Evolutionary conservation across 106 monocot genomes (phyloP).

Genomic region (Vanilla planifolia): DNA sequence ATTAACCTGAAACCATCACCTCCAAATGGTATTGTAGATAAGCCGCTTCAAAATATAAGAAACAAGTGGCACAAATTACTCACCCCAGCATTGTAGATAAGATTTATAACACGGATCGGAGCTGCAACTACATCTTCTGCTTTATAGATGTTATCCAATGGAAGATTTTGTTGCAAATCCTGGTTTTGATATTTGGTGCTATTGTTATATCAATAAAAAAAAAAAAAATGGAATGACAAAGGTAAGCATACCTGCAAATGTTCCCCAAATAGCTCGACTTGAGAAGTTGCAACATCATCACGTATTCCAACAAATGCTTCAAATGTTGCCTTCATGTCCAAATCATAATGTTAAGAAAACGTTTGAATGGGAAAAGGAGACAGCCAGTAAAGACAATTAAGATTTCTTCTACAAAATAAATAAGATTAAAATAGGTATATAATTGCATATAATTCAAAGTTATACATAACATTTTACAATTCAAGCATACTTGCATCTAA

Average conservation of each 20-base stretch:
- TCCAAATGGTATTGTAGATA: too few species aligned
- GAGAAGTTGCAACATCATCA: constrained; percentile 73
- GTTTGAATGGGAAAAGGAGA: neutral
- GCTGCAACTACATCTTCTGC: constrained; percentile 73
- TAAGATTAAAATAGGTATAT: neutral
- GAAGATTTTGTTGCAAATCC: constrained; percentile 87
- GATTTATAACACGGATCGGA: constrained; percentile 87
- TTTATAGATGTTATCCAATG: constrained; percentile 74
- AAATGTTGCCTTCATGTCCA: constrained; percentile 73
- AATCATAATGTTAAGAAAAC: neutral
- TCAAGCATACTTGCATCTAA: too few species aligned
- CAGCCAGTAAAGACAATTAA: neutral
- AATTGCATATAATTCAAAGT: neutral
- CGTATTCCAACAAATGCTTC: constrained; percentile 93
- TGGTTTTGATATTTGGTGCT: constrained; percentile 19
- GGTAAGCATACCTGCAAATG: constrained; percentile 54
- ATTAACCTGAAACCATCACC: too few species aligned
- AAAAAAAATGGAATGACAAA: neutral
- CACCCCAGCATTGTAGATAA: constrained; percentile 94
- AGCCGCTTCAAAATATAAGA: too few species aligned
- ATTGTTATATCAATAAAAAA: neutral
- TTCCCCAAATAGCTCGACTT: constrained; percentile 94
- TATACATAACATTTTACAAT: too few species aligned
- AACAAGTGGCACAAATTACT: constrained; percentile 13
- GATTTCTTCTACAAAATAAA: neutral